Evolutionary conservation across 2,329 filamentous ascomycete species (phyloP), one percentile per base, ranked within the genome.

Genomic region (Sporothrix brunneoviolacea): DNA sequence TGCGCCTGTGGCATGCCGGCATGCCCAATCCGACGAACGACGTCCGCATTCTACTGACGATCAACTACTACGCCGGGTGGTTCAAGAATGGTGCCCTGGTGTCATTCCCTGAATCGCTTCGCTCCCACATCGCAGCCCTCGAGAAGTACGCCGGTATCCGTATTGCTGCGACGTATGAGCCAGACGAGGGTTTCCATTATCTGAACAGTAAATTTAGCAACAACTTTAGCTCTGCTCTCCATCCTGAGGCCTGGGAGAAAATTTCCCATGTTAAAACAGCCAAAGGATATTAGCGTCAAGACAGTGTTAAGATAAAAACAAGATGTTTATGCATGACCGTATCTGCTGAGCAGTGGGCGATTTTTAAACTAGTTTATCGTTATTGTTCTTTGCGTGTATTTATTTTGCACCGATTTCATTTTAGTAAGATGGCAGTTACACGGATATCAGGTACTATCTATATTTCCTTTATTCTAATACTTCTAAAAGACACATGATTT

Each of bases 1-100:
- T 84, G 45, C 65, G 80, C 19, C 70, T 83, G 5, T 84, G 53
- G 39, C 52, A 54, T 21, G 52, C 52, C 12, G 49, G 52, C 12
- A 51, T 54, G 44, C 48, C 52, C 18, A 54, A 54, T 22, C 52
- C 52, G 1, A 45, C 45, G 4, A 28, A 49, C 30, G 24, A 54
- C 10, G 44, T 51, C 4, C 38, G 52, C 15, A 54, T 52, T 18
- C 35, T 54, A 15, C 33, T 54, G 9, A 41, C 52, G 7, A 51
- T 52, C 43, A 41, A 39, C 18, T 54, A 51, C 36, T 52, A 55
- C 27, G 53, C 53, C 2, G 44, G 36, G 2, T 55, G 53, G 53
- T 52, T 37, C 46, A 55, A 55, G 30, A 55, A 55, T 28, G 54
- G 54, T 7, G 51, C 41, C 2, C 28, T 39, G 1, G 43, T 42